phyloP scores from a whole-genome alignment of 1,284 basidiomycete genomes.

The Quambalaria eucalypti region DNA sequence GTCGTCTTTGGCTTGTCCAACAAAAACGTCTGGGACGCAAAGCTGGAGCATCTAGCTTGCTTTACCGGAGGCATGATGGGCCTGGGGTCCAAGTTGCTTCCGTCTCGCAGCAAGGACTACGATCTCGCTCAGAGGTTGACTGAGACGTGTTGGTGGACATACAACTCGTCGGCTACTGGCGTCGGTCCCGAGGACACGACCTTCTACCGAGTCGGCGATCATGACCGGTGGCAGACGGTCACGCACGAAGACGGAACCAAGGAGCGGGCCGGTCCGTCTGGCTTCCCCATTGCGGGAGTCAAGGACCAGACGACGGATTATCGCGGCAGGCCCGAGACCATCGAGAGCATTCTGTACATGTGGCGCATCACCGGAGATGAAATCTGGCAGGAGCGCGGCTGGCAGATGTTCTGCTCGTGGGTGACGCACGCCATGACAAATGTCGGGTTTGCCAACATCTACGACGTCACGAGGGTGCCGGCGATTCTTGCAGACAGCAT shows the following conservation, averaged over 20 bases:
- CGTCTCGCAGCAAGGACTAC: conserved; percentile 48
- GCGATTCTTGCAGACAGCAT: conserved; percentile 45
- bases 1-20: conserved; percentile 28
- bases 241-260: conserved; percentile 19
- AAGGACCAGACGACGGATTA: conserved; percentile 17
- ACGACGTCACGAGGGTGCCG: conserved; percentile 48
- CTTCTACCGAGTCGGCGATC: conserved; percentile 29
- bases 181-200: conserved; percentile 41
- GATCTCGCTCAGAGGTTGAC: conserved; percentile 48
- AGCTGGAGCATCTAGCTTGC: conserved; percentile 50
- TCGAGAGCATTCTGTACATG: conserved; percentile 55
- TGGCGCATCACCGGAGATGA: conserved; percentile 54
- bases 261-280: conserved; percentile 19
- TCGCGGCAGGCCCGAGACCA: conserved; percentile 53
- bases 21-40: conserved; percentile 3
- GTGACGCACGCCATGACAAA: conserved; percentile 48
- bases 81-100: conserved; percentile 51
- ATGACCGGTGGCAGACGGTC: conserved; percentile 25
- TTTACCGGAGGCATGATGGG: conserved; percentile 56
- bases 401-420: conserved; percentile 57
- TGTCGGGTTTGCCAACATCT: conserved; percentile 48
- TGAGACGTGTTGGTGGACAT: conserved; percentile 53
- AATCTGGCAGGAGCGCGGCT: conserved; percentile 55
- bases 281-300: conserved; percentile 42
- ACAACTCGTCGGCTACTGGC: conserved; percentile 43